Percentiles rank a stretch among this genome's conserved stretches.
These are phyloP conservation scores for Lachnellula cervina DNA, from an alignment of 2,329 filamentous ascomycete species.

Conservation along the genomic window DNA sequence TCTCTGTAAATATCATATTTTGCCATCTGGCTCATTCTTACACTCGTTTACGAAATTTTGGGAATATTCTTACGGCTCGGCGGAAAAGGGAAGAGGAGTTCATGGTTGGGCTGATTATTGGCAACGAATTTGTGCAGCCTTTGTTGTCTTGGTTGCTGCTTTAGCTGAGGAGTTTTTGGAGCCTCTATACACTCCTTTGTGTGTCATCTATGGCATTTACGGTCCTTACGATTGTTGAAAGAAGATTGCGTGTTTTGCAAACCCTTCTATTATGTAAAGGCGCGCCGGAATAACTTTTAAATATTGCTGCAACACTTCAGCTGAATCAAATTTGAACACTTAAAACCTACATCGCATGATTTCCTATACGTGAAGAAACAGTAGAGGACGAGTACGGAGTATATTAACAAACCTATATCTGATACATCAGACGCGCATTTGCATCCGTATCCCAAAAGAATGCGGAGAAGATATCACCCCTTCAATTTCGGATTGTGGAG, in stretches of 20 bases:
- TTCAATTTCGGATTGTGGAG: constrained; percentile 1
- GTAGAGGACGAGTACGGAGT: neutral
- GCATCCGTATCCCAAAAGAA: neutral
- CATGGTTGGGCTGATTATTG: constrained; percentile 5
- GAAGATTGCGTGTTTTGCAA: constrained; percentile 3
- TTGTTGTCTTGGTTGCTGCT: neutral
- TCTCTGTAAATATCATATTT: constrained; percentile 24
- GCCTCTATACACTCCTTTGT: constrained; percentile 13
- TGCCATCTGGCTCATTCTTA: constrained; percentile 22
- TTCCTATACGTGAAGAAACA: neutral
- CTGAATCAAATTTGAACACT: constrained; percentile 1
- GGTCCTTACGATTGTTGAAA: constrained; percentile 10
- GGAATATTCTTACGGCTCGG: constrained; percentile 11
- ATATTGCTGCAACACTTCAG: neutral
- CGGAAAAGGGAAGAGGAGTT: constrained; percentile 17
- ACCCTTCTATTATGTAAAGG: neutral
- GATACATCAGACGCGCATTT: neutral
- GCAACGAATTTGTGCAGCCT: neutral
- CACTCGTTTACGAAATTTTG: constrained; percentile 21
- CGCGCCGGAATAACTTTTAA: neutral
- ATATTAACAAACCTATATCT: neutral
- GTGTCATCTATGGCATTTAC: constrained; percentile 15
- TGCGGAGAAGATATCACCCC: constrained; percentile 6
- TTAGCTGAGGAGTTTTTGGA: constrained; percentile 4
- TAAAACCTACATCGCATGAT: neutral